Conservation (phyloP, 305 asterid genomes). For the Solanum hybrid region DNA sequence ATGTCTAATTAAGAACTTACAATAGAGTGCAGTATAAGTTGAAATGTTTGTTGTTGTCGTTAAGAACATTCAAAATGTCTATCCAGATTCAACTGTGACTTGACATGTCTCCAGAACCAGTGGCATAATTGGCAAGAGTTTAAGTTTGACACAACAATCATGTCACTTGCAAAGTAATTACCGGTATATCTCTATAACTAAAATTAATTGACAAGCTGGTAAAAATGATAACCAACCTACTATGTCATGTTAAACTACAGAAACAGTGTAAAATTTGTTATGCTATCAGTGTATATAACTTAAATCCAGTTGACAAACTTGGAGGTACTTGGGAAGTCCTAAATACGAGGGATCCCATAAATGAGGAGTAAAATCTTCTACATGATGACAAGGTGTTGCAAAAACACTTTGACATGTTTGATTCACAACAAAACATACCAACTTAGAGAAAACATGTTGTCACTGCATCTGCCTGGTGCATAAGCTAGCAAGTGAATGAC, state of each 20-base stretch:
- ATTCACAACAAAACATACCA: not conserved
- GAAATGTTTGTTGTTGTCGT: not conserved
- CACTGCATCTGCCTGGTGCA: not conserved
- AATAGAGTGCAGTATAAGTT: not conserved
- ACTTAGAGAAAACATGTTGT: not conserved
- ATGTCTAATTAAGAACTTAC: not conserved
- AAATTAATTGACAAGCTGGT: not conserved
- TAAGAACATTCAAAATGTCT: slow-evolving; percentile 3
- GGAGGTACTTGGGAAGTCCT: not conserved
- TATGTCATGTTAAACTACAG: not conserved
- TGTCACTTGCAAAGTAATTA: not conserved
- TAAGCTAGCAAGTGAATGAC: not conserved
- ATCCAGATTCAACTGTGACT: not conserved
- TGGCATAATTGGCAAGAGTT: not conserved
- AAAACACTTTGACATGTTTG: not conserved
- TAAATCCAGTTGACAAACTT: not conserved
- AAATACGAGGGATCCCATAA: not conserved
- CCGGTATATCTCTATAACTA: not conserved
- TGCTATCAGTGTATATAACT: not conserved
- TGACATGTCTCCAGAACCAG: not conserved
- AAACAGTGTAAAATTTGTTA: not conserved
- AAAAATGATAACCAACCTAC: not conserved
- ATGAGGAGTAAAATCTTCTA: not conserved
- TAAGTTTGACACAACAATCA: not conserved
- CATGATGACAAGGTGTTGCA: not conserved